Evolutionary conservation across 2,329 filamentous ascomycete species (phyloP), one percentile per base, ranked within the genome.

Genomic region (Pseudogymnoascus sp.): DNA sequence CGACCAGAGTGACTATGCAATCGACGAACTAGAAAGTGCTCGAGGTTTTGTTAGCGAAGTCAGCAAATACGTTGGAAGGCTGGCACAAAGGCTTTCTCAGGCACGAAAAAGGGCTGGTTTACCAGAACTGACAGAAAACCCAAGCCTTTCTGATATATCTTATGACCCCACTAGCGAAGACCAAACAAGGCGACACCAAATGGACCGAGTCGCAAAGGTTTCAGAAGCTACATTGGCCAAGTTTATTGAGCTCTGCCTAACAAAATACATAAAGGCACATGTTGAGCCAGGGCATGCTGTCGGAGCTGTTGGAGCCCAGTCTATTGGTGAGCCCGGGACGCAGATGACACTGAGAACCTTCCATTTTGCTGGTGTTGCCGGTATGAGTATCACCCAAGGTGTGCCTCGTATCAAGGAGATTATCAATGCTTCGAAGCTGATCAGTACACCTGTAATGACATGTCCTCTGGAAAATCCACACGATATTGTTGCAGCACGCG

Each of bases 351-450:
- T 99, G 64, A 97, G 97, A 76, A 97, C 94, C 71, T 97, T 97
- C 84, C 94, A 97, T 88, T 99, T 99, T 78, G 94, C 94, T 71
- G 94, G 94, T 88, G 94, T 99, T 64, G 94, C 94, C 41, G 92
- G 92, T 72, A 97, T 99, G 94, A 96, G 90, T 81, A 96, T 99
- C 71, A 99, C 94, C 0, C 90, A 96, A 71, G 94, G 94, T 89
- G 94, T 99, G 5, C 94, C 94, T 1, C 92, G 94, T 85, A 99
- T 99, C 78, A 99, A 99, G 76, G 94, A 99, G 79, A 99, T 99
- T 66, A 99, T 99, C 84, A 99, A 99, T 75, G 94, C 94, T 5
- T 96, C 91, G 7, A 95, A 91, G 72, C 78, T 79, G 57, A 99
- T 99, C 74, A 95, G 89, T 72, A 99, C 94, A 0, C 94, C 94